Percentiles rank a stretch among this genome's conserved stretches.
phyloP scores from a whole-genome alignment of 257 asterid species.

The Solanum peruvianum region DNA sequence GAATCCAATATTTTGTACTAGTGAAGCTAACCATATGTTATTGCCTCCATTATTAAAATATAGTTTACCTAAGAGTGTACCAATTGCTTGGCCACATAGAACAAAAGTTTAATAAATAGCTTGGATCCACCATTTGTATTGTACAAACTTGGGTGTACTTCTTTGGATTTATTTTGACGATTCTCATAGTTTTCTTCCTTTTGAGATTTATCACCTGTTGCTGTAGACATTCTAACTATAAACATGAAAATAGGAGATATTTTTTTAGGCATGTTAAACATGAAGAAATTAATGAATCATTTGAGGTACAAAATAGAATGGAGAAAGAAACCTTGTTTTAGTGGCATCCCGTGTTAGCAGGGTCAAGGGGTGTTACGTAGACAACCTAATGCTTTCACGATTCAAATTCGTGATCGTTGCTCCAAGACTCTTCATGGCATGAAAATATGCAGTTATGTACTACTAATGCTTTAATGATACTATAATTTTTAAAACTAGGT shows the following conservation, averaged over 20 bases:
- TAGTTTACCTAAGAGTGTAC: slow-evolving; percentile 39
- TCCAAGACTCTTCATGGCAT: too few relatives aligned
- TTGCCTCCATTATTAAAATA: slow-evolving; percentile 67
- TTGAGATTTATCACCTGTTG: neutral
- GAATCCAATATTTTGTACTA: slow-evolving; percentile 46
- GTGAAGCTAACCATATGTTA: slow-evolving; percentile 53
- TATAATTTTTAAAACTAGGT: too few relatives aligned
- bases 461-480: too few relatives aligned
- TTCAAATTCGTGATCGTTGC: too few relatives aligned
- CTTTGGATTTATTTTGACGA: neutral
- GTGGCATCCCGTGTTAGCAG: too few relatives aligned
- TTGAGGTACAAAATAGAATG: too few relatives aligned
- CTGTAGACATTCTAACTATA: neutral
- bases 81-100: slow-evolving; percentile 38
- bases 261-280: too few relatives aligned
- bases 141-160: neutral
- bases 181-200: neutral
- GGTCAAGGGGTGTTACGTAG: too few relatives aligned
- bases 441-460: too few relatives aligned
- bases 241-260: neutral
- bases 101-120: slow-evolving; percentile 25
- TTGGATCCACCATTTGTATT: slow-evolving; percentile 49
- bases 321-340: too few relatives aligned
- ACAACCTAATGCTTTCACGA: too few relatives aligned
- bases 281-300: too few relatives aligned